phyloP scores from a whole-genome alignment of 305 asterid genomes.

The Fraxinus platypoda region DNA sequence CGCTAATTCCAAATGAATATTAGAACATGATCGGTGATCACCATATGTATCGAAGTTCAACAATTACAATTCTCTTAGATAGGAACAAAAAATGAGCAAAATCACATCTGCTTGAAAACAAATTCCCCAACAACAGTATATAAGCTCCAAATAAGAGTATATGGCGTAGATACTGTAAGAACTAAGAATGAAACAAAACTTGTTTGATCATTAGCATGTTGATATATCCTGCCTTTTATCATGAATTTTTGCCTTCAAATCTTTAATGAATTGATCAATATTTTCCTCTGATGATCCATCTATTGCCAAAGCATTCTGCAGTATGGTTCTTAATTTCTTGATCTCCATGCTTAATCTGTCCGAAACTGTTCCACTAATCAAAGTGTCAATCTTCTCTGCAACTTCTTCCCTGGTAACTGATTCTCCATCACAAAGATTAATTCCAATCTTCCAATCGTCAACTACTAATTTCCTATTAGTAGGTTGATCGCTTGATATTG shows the following conservation, averaged over 20 bases:
- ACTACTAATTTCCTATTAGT: conserved; percentile 56
- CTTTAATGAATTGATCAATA: conserved; percentile 38
- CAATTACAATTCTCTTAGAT: neutral
- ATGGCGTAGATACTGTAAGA: neutral
- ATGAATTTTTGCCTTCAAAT: conserved; percentile 35
- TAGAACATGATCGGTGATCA: neutral
- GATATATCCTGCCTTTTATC: neutral
- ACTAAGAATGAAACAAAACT: neutral
- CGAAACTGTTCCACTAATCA: conserved; percentile 30
- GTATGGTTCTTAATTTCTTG: conserved; percentile 26
- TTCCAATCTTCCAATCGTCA: conserved; percentile 61
- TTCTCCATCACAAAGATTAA: conserved; percentile 37
- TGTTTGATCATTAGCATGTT: neutral
- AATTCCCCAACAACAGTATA: neutral
- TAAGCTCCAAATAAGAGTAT: neutral
- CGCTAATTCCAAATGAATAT: neutral
- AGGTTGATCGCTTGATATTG: conserved; percentile 53
- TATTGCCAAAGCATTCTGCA: conserved; percentile 41
- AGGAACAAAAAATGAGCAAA: neutral
- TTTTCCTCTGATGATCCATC: conserved; percentile 54
- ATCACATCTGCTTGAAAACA: neutral
- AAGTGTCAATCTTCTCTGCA: conserved; percentile 31
- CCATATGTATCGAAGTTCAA: neutral
- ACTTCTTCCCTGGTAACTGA: conserved; percentile 35
- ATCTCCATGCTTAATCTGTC: conserved; percentile 30